phyloP scores from a whole-genome alignment of 805 yeast species.

The Candida fluviatilis region DNA sequence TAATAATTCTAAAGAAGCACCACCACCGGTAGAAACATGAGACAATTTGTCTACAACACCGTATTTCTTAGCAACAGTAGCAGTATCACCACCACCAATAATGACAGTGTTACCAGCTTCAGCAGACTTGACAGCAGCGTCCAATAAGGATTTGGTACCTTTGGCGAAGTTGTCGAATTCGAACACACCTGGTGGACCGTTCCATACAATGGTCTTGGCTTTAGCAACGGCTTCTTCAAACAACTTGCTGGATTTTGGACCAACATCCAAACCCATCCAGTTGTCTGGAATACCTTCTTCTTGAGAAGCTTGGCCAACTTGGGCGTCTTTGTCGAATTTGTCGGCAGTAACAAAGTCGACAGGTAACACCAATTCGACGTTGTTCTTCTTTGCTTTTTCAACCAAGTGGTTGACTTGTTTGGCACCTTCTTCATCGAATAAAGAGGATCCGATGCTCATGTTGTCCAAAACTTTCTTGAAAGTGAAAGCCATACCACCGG shows the following conservation, averaged over 20 bases:
- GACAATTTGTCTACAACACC: conserved; percentile 95
- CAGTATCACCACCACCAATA: conserved; percentile 99
- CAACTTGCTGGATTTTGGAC: conserved; percentile 81
- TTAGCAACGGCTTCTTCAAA: conserved; percentile 79
- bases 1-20: conserved; percentile 97
- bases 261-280: conserved; percentile 95
- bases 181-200: conserved; percentile 99
- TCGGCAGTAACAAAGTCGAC: conserved; percentile 96
- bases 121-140: conserved; percentile 82
- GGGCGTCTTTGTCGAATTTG: conserved; percentile 88
- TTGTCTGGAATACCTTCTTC: conserved; percentile 91
- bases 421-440: conserved; percentile 92
- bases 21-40: conserved; percentile 99
- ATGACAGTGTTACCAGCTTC: conserved; percentile 89
- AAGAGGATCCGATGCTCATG: conserved; percentile 86
- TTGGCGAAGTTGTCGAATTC: conserved; percentile 89
- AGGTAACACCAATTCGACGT: conserved; percentile 91
- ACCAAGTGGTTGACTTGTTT: conserved; percentile 88
- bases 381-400: conserved; percentile 94
- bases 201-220: conserved; percentile 99
- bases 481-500: conserved; percentile 99
- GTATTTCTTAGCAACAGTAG: conserved; percentile 97
- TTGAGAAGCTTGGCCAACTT: conserved; percentile 77
- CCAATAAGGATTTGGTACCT: conserved; percentile 90
- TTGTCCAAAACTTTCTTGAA: conserved; percentile 89